Conservation (phyloP, 2,329 filamentous ascomycete species). For the Cladosporium sp. region DNA sequence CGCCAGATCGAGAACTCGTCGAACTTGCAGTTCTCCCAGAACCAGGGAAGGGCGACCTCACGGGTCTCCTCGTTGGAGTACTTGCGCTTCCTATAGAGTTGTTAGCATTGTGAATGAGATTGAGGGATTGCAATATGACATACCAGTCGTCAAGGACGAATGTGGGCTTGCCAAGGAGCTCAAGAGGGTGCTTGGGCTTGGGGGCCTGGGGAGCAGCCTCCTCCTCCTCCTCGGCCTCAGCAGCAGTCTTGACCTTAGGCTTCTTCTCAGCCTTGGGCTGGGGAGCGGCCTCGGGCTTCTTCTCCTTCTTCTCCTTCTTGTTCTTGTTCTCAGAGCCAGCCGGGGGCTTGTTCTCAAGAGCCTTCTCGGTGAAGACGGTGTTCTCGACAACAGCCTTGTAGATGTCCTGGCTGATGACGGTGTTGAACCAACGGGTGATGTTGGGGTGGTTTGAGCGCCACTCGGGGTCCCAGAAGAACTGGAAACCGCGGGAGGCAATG, state of each 20-base stretch:
- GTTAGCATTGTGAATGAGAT: background rate
- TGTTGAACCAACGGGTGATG: slow-evolving; percentile 90
- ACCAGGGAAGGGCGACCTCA: slow-evolving; percentile 84
- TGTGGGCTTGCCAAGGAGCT: slow-evolving; percentile 75
- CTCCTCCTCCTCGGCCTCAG: slow-evolving; percentile 62
- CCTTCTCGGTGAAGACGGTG: slow-evolving; percentile 78
- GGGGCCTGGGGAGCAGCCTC: slow-evolving; percentile 62
- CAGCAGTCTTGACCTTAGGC: slow-evolving; percentile 55
- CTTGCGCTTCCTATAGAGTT: slow-evolving; percentile 68
- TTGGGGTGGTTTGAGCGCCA: slow-evolving; percentile 84
- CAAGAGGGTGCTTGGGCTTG: slow-evolving; percentile 96
- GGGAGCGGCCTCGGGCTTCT: slow-evolving; percentile 34
- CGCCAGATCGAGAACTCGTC: slow-evolving; percentile 96
- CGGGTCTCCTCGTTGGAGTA: slow-evolving; percentile 95
- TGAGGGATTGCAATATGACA: slow-evolving; percentile 11
- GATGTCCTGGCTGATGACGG: slow-evolving; percentile 87
- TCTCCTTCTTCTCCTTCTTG: slow-evolving; percentile 44
- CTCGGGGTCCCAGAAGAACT: slow-evolving; percentile 90
- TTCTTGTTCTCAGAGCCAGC: slow-evolving; percentile 53
- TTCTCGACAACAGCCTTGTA: slow-evolving; percentile 78
- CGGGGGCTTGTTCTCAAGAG: slow-evolving; percentile 70
- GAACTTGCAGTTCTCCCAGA: slow-evolving; percentile 95
- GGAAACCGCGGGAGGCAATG: slow-evolving; percentile 83
- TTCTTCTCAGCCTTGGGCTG: slow-evolving; percentile 55
- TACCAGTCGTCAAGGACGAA: slow-evolving; percentile 87